Evolutionary conservation across 768 basidiomycete species (phyloP).

Genomic region (Boletus reticuloceps): DNA sequence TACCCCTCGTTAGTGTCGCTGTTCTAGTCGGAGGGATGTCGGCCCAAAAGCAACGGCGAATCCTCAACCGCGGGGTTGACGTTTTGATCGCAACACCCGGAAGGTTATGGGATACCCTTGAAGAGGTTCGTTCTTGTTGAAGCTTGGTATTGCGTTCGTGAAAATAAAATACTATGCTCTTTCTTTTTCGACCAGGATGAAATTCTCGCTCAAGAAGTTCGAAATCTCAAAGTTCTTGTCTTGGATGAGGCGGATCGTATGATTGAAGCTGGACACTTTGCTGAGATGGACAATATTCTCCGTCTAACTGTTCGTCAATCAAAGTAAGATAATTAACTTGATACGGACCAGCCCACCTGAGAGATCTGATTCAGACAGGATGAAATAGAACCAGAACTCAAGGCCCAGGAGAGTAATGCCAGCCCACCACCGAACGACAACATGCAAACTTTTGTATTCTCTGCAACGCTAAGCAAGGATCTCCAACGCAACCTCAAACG

Average conservation of each 20-base stretch:
- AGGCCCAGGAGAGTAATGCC: constrained; percentile 28
- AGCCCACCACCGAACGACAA: constrained; percentile 34
- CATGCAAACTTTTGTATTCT: constrained; percentile 94
- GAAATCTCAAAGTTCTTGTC: constrained; percentile 75
- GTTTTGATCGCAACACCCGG: constrained; percentile 96
- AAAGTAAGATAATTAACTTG: constrained; percentile 39
- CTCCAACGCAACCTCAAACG: constrained; percentile 87
- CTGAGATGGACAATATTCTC: constrained; percentile 91
- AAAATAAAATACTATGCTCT: neutral
- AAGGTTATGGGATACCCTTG: constrained; percentile 92
- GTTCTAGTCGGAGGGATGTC: constrained; percentile 96
- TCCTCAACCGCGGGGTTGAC: constrained; percentile 83
- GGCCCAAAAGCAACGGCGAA: constrained; percentile 85
- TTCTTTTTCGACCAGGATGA: constrained; percentile 57
- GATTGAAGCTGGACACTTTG: constrained; percentile 96
- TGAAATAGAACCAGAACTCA: constrained; percentile 45
- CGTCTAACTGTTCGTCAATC: constrained; percentile 71
- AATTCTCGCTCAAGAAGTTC: constrained; percentile 62
- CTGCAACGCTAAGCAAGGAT: constrained; percentile 93
- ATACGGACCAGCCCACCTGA: neutral
- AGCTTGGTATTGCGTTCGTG: neutral
- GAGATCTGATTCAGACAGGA: constrained; percentile 38
- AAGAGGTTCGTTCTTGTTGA: constrained; percentile 53
- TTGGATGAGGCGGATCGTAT: constrained; percentile 98
- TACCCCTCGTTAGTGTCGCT: constrained; percentile 78